Conservation (phyloP, 2,329 filamentous ascomycete species). For the Biscogniauxia marginata region DNA sequence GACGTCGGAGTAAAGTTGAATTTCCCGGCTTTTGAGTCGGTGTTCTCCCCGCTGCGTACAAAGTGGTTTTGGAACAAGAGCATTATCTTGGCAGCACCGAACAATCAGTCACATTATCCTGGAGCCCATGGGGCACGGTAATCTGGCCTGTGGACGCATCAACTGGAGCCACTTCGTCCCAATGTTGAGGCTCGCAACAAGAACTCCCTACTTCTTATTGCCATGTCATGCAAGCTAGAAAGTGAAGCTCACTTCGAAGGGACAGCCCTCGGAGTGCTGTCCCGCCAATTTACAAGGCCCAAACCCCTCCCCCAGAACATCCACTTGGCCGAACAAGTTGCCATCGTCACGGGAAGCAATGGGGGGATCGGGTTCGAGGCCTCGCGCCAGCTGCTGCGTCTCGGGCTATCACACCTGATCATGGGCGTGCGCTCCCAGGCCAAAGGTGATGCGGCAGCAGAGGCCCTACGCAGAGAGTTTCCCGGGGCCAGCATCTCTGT, state of each 20-base stretch:
- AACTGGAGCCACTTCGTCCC: too few species aligned
- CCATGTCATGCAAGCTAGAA: conserved; percentile 39
- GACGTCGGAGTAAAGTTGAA: too few species aligned
- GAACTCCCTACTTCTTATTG: not conserved
- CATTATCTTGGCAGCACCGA: too few species aligned
- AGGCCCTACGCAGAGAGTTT: conserved; percentile 29
- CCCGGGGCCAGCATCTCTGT: conserved; percentile 38
- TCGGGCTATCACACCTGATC: conserved; percentile 39
- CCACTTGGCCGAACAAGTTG: conserved; percentile 34
- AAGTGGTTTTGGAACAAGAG: too few species aligned
- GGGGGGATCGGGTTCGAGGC: conserved; percentile 45
- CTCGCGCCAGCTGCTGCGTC: conserved; percentile 38
- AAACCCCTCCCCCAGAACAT: conserved; percentile 20
- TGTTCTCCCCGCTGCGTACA: too few species aligned
- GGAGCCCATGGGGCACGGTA: too few species aligned
- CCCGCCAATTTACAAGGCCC: conserved; percentile 20
- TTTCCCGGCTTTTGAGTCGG: too few species aligned
- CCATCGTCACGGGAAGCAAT: conserved; percentile 47
- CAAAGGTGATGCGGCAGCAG: conserved; percentile 40
- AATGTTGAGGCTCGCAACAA: too few species aligned
- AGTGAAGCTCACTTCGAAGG: conserved; percentile 29
- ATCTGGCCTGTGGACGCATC: too few species aligned
- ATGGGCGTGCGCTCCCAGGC: conserved; percentile 39
- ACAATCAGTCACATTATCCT: too few species aligned
- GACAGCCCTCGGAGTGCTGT: conserved; percentile 42